Evolutionary conservation across 75 land plant species (phyloP).

Genomic region (Adiantum capillusveneris): DNA sequence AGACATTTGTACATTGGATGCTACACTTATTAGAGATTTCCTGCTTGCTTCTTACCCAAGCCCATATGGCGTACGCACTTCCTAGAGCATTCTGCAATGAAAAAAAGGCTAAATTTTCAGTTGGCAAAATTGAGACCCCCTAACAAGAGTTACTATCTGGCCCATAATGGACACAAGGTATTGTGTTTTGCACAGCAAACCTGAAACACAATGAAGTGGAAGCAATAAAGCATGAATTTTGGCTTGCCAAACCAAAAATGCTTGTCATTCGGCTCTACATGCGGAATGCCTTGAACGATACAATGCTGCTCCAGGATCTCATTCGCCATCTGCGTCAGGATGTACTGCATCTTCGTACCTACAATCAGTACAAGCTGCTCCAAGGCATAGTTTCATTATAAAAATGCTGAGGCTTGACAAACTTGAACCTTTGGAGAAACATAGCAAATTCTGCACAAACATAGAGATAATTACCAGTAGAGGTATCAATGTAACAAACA

Average conservation of each 20-base stretch:
- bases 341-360: slow-evolving; percentile 83
- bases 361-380: slow-evolving; percentile 70
- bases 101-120: too few species aligned
- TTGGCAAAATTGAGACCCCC: too few species aligned
- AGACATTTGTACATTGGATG: too few species aligned
- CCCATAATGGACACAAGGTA: too few species aligned
- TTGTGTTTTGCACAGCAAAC: too few species aligned
- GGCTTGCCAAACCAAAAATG: slow-evolving; percentile 90
- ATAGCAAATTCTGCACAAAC: too few species aligned
- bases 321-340: slow-evolving; percentile 65
- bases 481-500: slow-evolving; percentile 21
- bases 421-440: too few species aligned
- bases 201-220: slow-evolving; percentile 93
- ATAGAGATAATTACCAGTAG: slow-evolving; percentile 9
- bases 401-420: neutral
- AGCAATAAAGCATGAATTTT: slow-evolving; percentile 44
- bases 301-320: slow-evolving; percentile 47
- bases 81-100: too few species aligned
- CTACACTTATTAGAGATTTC: too few species aligned
- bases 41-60: too few species aligned
- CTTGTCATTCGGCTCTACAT: slow-evolving; percentile 68
- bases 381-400: neutral
- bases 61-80: too few species aligned
- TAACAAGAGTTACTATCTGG: too few species aligned
- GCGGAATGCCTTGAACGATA: slow-evolving; percentile 23